Percentiles rank a stretch among this genome's conserved stretches.
Evolutionary conservation across 495 filamentous ascomycete species (phyloP).

Genomic region (Diplogelasinospora grovesii): DNA sequence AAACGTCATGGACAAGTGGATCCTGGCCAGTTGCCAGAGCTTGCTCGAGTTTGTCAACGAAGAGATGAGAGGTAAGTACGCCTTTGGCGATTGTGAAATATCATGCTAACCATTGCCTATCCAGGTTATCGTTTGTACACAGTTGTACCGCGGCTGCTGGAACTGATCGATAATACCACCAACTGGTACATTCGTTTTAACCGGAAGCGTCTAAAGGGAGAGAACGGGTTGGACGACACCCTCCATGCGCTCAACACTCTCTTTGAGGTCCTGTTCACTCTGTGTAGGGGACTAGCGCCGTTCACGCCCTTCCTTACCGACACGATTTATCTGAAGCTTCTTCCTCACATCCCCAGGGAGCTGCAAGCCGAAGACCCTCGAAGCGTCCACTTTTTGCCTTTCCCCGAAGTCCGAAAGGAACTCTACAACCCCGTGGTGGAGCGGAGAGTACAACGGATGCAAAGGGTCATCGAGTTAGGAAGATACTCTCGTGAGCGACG

Average conservation of each 20-base stretch:
- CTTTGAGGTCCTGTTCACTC: conserved; percentile 91
- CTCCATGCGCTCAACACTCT: conserved; percentile 87
- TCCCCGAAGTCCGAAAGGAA: conserved; percentile 80
- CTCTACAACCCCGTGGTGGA: conserved; percentile 85
- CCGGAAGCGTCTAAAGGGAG: conserved; percentile 89
- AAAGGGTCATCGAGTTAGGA: conserved; percentile 86
- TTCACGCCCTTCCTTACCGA: conserved; percentile 96
- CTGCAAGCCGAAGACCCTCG: conserved; percentile 64
- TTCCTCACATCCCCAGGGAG: conserved; percentile 52
- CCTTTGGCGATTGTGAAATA: conserved; percentile 1
- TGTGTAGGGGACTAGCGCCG: conserved; percentile 79
- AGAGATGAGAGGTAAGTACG: conserved; percentile 72
- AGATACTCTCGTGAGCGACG: conserved; percentile 80
- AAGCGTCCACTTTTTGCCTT: conserved; percentile 87
- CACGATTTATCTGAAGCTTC: conserved; percentile 83
- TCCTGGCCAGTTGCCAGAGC: conserved; percentile 87
- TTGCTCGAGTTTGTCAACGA: conserved; percentile 88
- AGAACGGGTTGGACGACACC: conserved; percentile 75
- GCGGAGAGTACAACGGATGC: conserved; percentile 83
- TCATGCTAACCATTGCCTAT: conserved; percentile 10
- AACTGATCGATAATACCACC: conserved; percentile 88
- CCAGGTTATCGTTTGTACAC: conserved; percentile 80
- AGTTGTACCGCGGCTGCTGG: conserved; percentile 82
- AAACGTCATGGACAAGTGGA: conserved; percentile 98
- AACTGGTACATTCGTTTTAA: conserved; percentile 99